A percentile compares a stretch with the other conserved stretches of the same genome.
phyloP scores from a whole-genome alignment of 768 basidiomycete genomes.

The Tulasnella sp. region DNA sequence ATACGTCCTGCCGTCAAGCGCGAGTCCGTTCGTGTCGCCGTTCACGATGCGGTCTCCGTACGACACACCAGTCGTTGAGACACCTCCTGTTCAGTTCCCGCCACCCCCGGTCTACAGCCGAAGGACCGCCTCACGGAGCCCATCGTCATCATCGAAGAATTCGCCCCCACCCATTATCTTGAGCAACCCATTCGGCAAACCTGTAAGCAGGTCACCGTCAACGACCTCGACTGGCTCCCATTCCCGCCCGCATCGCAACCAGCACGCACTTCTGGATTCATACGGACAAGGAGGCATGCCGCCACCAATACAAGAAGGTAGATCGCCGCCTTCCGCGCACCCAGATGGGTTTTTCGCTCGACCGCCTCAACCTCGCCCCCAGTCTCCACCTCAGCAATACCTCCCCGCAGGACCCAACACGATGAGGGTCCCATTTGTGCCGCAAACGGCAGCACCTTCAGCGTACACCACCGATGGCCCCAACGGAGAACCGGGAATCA shows the following conservation, averaged over 20 bases:
- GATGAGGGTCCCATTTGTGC: not conserved
- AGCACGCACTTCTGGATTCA: conserved; percentile 9
- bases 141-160: not conserved
- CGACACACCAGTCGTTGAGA: not conserved
- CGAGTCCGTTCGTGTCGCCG: conserved; percentile 8
- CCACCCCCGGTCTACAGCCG: not conserved
- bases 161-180: not conserved
- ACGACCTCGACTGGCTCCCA: not conserved
- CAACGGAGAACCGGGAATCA: not conserved
- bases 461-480: not conserved
- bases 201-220: not conserved
- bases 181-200: not conserved
- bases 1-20: not conserved
- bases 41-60: conserved; percentile 7
- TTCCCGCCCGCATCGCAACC: not conserved
- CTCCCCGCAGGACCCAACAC: not conserved
- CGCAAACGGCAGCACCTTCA: not conserved
- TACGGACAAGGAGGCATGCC: not conserved
- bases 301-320: not conserved
- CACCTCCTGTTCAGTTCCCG: not conserved
- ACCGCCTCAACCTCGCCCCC: not conserved
- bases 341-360: not conserved
- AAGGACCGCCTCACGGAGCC: too few relatives aligned
- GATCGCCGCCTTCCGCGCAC: not conserved
- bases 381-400: not conserved